These are phyloP conservation scores for Dryas octopetala DNA, from an alignment of 306 rosid species.

Conservation along the genomic window DNA sequence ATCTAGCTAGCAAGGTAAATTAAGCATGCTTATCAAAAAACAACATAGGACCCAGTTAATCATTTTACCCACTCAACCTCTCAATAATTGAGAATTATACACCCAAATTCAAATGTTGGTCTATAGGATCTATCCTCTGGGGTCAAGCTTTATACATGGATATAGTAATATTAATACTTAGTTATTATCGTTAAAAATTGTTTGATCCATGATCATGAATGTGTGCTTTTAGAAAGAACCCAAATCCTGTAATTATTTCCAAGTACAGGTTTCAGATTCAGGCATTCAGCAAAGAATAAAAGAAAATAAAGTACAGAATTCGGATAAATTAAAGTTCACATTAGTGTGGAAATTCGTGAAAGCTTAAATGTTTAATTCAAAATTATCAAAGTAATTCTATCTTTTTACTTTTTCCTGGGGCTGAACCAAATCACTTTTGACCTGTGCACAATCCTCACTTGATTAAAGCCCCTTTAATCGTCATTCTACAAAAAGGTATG, in stretches of 20 bases:
- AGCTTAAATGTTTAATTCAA: conserved; percentile 29
- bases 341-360: conserved; percentile 35
- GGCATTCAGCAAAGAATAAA: neutral
- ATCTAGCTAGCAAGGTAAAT: no score
- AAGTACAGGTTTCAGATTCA: neutral
- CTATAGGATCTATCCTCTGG: neutral
- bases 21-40: conserved; percentile 4
- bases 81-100: neutral
- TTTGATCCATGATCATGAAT: neutral
- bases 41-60: conserved; percentile 31
- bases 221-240: neutral
- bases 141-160: no score
- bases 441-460: conserved; percentile 36
- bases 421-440: conserved; percentile 59
- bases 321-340: neutral
- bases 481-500: conserved; percentile 30
- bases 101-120: neutral
- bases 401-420: conserved; percentile 31
- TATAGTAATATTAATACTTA: no score
- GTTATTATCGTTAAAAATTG: no score
- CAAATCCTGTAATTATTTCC: neutral
- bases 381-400: conserved; percentile 23
- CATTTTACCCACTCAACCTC: conserved; percentile 44
- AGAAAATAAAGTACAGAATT: conserved; percentile 30
- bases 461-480: conserved; percentile 48